These are phyloP conservation scores for Mortierella sp. DNA, from an alignment of 371 early-diverging fungal genomes.

Conservation along the genomic window DNA sequence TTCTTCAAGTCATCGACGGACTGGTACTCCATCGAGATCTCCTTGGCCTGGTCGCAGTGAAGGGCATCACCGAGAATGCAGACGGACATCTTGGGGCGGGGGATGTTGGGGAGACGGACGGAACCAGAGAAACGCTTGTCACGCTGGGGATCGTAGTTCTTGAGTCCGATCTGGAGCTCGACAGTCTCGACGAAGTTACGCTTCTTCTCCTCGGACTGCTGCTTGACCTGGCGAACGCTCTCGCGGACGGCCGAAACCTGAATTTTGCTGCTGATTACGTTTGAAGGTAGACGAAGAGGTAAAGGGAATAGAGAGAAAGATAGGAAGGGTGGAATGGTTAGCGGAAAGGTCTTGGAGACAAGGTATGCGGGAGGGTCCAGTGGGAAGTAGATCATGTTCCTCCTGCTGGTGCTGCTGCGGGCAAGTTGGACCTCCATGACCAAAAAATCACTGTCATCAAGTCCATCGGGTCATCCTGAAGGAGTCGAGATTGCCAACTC, in stretches of 20 bases:
- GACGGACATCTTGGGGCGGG: constrained; percentile 94
- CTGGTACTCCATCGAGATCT: constrained; percentile 92
- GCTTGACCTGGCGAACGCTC: constrained; percentile 76
- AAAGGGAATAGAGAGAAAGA: not conserved
- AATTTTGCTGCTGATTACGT: constrained; percentile 79
- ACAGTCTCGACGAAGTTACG: constrained; percentile 97
- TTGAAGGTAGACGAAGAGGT: not conserved
- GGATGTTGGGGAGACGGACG: constrained; percentile 93
- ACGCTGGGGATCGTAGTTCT: constrained; percentile 99
- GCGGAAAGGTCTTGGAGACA: not conserved
- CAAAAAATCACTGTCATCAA: too few relatives aligned
- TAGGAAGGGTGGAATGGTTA: constrained; percentile 17
- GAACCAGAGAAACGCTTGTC: constrained; percentile 99
- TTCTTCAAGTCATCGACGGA: constrained; percentile 99
- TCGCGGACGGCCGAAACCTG: constrained; percentile 92
- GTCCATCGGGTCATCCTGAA: too few relatives aligned
- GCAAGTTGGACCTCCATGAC: too few relatives aligned
- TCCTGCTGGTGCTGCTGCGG: too few relatives aligned
- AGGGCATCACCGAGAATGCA: constrained; percentile 98
- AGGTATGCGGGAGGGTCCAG: not conserved
- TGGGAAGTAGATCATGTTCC: too few relatives aligned
- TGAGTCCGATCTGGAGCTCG: constrained; percentile 98
- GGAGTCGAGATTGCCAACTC: too few relatives aligned
- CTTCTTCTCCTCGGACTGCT: constrained; percentile 87
- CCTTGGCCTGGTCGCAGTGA: constrained; percentile 96